Evolutionary conservation across 2,329 filamentous ascomycete genomes (phyloP), one percentile per base, ranked within the genome.

Genomic region (Thermoascus crustaceus): DNA sequence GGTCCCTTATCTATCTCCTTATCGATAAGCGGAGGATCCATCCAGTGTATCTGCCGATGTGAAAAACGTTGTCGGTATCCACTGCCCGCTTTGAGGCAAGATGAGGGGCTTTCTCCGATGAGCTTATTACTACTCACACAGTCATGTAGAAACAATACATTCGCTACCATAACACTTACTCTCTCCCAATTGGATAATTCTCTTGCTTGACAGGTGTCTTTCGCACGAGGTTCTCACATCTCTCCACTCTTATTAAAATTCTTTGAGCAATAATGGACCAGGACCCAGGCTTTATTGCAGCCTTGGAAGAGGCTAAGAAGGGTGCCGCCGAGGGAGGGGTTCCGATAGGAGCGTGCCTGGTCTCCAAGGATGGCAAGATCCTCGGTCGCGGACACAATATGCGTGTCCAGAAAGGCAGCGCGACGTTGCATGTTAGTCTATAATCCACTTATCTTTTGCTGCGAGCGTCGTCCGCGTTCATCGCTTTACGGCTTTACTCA

Each of bases 321-420:
- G 70, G 75, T 34, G 63, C 61, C 34, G 57, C 60, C n/a, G 73
- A 78, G 55, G 74, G 73, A 33, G 75, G 74, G 29, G 68, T 78
- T 2, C 74, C 75, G 2, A 69, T 75, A 37, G 75, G 75, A 27
- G 75, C 75, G 27, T 71, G 67, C 39, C 67, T 88, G 17, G 72
- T 87, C n/a, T 73, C 75, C 24, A 72, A 72, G 38, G 74, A 84
- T 46, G 83, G 83, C 41, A 77, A 70, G 43, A 74, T 87, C 25
- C 67, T 87, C 4, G 82, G 82, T 11, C 68, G 73, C 39, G 82
- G 82, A 7, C 82, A 82, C 55, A 88, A 88, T 50, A 77, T 82
- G 77, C 71, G 83, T 37, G 74, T 85, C 11, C 83, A 88, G 58
- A 79, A 78, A 38, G 73, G 73, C 36, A 82, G 78, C 52, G 69